These are phyloP conservation scores for Isochrysis galbana DNA, from an alignment of 78 protist genomes.

Conservation along the genomic window DNA sequence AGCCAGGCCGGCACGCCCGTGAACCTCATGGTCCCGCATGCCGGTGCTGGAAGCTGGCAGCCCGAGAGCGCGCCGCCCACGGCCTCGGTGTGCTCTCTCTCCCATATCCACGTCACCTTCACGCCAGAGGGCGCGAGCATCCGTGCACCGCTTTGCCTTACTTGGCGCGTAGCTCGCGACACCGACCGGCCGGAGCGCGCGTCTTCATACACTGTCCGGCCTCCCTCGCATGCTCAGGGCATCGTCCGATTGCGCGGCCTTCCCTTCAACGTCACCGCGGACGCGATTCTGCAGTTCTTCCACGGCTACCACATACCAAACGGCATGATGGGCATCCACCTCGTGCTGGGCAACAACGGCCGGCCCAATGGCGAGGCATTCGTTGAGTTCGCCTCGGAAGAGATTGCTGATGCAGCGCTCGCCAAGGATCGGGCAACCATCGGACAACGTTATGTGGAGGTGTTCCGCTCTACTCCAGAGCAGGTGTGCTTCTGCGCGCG, in stretches of 20 bases:
- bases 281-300: background rate
- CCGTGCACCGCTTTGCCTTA: too few species aligned
- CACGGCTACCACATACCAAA: background rate
- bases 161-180: too few species aligned
- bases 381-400: slow-evolving; percentile 14
- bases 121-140: background rate
- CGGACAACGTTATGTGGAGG: slow-evolving; percentile 28
- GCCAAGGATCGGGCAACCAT: background rate
- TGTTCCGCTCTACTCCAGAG: background rate
- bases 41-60: too few species aligned
- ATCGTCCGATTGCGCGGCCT: slow-evolving; percentile 5
- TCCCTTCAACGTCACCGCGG: background rate
- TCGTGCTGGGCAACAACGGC: background rate
- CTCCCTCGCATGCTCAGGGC: background rate
- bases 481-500: background rate
- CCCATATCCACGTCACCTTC: too few species aligned
- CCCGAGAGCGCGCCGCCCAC: too few species aligned
- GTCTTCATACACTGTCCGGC: too few species aligned
- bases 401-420: background rate
- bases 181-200: too few species aligned
- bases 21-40: too few species aligned
- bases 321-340: background rate
- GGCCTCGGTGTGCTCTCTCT: too few species aligned
- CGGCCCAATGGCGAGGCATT: slow-evolving; percentile 27
- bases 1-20: background rate